Base-by-base conservation (phyloP, 805 yeast genomes). In the Tetrapisispora taiwanensis region DNA sequence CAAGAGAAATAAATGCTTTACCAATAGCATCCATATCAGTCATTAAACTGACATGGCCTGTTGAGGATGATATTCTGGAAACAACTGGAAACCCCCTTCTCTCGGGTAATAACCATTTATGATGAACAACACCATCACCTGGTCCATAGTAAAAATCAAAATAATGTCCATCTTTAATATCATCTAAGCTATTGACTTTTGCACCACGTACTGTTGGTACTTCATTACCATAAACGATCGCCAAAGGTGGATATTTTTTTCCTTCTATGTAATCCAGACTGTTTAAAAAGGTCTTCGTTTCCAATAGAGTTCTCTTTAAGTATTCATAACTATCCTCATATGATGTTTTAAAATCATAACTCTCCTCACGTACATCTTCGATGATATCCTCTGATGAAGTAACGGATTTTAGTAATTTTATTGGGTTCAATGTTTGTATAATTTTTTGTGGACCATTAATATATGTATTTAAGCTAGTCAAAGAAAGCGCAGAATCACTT, bases 41-140 rank as follows among this genome's bases (percentile, higher is more conserved):
- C 75, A 89, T 69, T 41, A 89, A 65, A 28, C 79, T 79, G 14
- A 88, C 88, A 64, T 89, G 97, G 1, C 95, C 95, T 37, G 74
- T 66, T 2, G 68, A 70, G 30, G 83, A 73, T 1, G 78, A 70
- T 36, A 84, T 69, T 53, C 79, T 81, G 8, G 82, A 89, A 13
- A 73, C 84, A 2, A 84, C 73, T 3, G 81, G 79, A 55, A 83
- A 87, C 0, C 90, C 94, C 49, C 73, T 72, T 35, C 66, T 65
- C 51, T 82, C 84, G 0, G 96, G 97, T 76, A 88, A 75, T 40
- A 84, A 63, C 83, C 88, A 82, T 49, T 76, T 76, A 51, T 82
- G 84, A 62, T 84, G 84, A 1, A 86, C 86, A 17, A 89, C 96
- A 36, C 97, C 97, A 60, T 89, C 97, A 14, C 97, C 97, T 4